Base-by-base conservation (phyloP, 1,284 basidiomycete species). In the Kalmanozyma brasiliensis region DNA sequence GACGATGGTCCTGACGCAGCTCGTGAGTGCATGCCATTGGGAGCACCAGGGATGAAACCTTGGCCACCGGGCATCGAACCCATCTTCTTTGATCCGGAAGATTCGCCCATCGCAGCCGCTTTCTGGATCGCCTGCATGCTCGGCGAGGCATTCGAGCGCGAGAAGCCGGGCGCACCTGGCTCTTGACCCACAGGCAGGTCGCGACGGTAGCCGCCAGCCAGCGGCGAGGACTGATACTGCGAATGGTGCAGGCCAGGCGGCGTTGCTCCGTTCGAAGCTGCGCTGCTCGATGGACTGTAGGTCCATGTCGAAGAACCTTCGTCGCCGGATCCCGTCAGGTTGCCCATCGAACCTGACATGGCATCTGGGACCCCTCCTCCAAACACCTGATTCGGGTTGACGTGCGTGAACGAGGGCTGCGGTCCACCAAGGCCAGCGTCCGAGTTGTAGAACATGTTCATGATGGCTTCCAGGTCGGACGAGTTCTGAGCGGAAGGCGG, bases 391-490 rank as follows among this genome's bases (percentile, higher is more conserved):
- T 77, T 78, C 23, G 76, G 76, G 37, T 78, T 74, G 61, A 78
- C 69, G 41, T 78, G 76, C n/a, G 76, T 78, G 44, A 78, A 58
- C 14, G 62, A 61, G 1, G 63, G 59, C 41, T 58, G 60, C 34
- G 48, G 64, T n/a, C 66, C 66, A 17, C 60, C 66, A 9, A 73
- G 49, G 9, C 58, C 56, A 3, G 70, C 74, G 22, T 72, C 74
- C 22, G 72, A 72, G 32, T 73, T 76, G 73, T 78, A 78, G 45
- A 77, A 76, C 73, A 78, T 75, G 48, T 73, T 68, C 73, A 78
- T 78, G 59, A 78, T 75, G 17, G 69, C 69, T 32, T 75, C 68
- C 23, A 77, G 45, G 22, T 77, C 73, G 2, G 66, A 60, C 13
- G 62, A 43, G 34, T 58, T 65, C 43, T 65, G 62, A 22, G 41